phyloP scores from a whole-genome alignment of 306 rosid species.

The Myrica gale region DNA sequence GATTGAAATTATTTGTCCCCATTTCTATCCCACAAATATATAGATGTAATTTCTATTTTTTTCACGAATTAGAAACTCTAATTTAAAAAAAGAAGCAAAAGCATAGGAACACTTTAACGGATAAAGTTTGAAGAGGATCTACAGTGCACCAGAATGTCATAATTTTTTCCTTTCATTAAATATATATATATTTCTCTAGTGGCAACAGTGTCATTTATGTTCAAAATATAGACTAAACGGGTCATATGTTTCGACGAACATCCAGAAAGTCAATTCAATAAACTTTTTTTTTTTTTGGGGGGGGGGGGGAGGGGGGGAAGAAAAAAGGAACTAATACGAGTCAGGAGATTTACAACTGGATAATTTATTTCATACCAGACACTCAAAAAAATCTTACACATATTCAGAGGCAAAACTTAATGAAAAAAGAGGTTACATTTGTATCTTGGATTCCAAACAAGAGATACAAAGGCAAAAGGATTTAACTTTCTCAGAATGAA shows the following conservation, averaged over 20 bases:
- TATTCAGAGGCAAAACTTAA: neutral
- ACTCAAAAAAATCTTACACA: neutral
- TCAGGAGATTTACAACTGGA: neutral
- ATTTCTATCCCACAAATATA: no score
- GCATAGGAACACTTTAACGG: no score
- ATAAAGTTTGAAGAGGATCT: no score
- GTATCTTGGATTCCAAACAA: neutral
- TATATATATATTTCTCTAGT: no score
- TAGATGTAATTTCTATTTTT: no score
- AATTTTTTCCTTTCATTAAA: no score
- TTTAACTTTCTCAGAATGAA: constrained; percentile 29
- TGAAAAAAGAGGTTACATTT: neutral
- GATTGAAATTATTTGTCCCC: no score
- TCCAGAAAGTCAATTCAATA: neutral
- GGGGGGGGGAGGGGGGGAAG: no score
- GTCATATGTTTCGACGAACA: neutral
- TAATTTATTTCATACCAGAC: neutral
- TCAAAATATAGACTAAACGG: neutral
- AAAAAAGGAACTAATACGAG: neutral
- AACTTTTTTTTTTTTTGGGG: neutral
- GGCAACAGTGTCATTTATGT: neutral
- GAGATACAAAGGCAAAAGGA: neutral
- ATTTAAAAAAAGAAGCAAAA: no score
- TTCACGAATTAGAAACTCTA: no score
- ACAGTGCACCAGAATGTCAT: no score